Conservation (phyloP, 2,329 filamentous ascomycete species). For the Aspergillus fischeri region DNA sequence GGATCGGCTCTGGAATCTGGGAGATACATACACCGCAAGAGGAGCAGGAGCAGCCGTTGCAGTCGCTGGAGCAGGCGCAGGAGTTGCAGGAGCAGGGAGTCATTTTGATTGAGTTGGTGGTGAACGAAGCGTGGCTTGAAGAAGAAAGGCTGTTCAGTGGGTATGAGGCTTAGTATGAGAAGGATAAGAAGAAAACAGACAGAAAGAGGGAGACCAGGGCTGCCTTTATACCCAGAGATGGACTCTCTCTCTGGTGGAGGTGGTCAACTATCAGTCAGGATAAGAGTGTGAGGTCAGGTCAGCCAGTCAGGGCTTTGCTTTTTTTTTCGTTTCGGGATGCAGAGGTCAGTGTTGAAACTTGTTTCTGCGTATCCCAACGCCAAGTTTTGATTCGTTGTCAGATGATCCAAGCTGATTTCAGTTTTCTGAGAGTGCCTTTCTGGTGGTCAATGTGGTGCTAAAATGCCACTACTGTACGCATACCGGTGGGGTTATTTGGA, state of each 20-base stretch:
- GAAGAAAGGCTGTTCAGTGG: neutral
- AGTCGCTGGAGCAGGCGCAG: conserved; percentile 33
- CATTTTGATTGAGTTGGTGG: conserved; percentile 29
- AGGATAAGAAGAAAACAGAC: neutral
- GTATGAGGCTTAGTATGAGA: neutral
- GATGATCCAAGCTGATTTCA: neutral
- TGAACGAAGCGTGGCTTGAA: neutral
- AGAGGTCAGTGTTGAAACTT: neutral
- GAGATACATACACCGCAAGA: conserved; percentile 22
- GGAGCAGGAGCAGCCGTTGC: conserved; percentile 27
- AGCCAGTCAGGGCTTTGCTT: neutral
- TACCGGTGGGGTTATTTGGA: neutral
- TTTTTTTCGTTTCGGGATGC: neutral
- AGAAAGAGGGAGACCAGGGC: neutral
- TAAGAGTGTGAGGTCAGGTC: neutral
- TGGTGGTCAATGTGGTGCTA: neutral
- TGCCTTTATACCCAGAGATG: neutral
- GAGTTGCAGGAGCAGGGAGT: conserved; percentile 39
- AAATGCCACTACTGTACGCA: neutral
- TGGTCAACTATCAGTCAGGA: neutral
- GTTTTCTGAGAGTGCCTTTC: neutral
- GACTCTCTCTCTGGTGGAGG: neutral
- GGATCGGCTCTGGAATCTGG: neutral
- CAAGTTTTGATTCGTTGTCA: neutral
- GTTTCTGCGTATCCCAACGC: neutral